A percentile compares a stretch with the other conserved stretches of the same genome.
phyloP scores from a whole-genome alignment of 495 filamentous ascomycete genomes.

The Neurospora sp. region DNA sequence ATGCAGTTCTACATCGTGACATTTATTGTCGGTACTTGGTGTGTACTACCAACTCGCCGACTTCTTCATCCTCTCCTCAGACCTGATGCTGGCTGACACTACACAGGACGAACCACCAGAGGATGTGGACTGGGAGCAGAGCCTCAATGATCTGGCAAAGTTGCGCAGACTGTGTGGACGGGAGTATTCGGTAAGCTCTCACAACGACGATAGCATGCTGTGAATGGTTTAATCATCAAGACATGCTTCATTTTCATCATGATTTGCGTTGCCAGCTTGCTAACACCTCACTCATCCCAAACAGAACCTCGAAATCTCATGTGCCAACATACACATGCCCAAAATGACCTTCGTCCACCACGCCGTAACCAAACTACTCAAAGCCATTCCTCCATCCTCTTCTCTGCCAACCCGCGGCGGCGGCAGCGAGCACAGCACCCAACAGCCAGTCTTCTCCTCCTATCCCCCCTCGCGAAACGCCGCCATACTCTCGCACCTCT shows the following conservation, averaged over 20 bases:
- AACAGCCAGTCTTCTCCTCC: conserved; percentile 5
- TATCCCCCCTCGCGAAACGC: conserved; percentile 34
- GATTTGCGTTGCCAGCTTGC: neutral
- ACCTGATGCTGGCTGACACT: conserved; percentile 2
- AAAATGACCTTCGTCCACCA: conserved; percentile 25
- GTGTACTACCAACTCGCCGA: conserved; percentile 1
- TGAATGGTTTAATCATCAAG: neutral
- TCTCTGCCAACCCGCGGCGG: conserved; percentile 9
- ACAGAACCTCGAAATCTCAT: neutral
- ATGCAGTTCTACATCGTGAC: conserved; percentile 41
- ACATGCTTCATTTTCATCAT: neutral
- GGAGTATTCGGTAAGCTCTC: neutral
- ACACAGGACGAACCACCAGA: conserved; percentile 30
- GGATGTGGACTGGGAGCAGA: conserved; percentile 39
- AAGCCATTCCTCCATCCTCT: neutral
- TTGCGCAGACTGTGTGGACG: neutral
- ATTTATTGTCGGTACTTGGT: conserved; percentile 40
- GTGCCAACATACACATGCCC: neutral
- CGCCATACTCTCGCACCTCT: conserved; percentile 34
- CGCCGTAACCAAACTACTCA: conserved; percentile 25
- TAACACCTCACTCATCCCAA: neutral
- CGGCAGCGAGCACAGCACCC: conserved; percentile 13
- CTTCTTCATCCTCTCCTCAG: neutral
- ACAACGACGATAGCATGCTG: neutral
- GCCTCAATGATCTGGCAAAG: conserved; percentile 36